A percentile compares a stretch with the other conserved stretches of the same genome.
These are phyloP conservation scores for Lentinula sp. DNA, from an alignment of 768 basidiomycete genomes.

Conservation along the genomic window DNA sequence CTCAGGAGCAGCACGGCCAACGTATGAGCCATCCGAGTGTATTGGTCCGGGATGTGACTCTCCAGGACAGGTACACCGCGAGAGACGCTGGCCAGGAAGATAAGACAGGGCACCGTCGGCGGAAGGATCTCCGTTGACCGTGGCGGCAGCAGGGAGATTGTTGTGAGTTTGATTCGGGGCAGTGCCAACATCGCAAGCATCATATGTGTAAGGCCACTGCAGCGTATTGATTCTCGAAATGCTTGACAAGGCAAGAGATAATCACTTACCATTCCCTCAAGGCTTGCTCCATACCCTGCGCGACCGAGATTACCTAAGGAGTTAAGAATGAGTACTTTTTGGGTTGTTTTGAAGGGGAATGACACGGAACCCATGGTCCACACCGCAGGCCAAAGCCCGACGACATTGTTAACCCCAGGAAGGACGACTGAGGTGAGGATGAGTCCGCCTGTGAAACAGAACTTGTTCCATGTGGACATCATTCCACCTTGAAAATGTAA, in stretches of 20 bases:
- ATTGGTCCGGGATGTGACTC: constrained; percentile 87
- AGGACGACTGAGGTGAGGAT: constrained; percentile 63
- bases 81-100: constrained; percentile 83
- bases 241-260: neutral
- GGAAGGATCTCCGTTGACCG: constrained; percentile 50
- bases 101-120: constrained; percentile 60
- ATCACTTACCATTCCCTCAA: constrained; percentile 50
- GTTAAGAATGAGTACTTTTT: neutral
- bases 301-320: constrained; percentile 38
- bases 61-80: constrained; percentile 81
- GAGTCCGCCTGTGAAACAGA: constrained; percentile 89
- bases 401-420: constrained; percentile 60
- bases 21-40: constrained; percentile 69
- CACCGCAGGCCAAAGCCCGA: constrained; percentile 49
- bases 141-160: constrained; percentile 55
- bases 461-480: constrained; percentile 73
- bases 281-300: constrained; percentile 81
- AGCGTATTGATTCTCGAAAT: neutral
- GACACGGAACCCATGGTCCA: neutral
- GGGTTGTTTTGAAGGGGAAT: neutral
- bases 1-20: constrained; percentile 81
- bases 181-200: constrained; percentile 92
- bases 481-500: constrained; percentile 70
- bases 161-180: constrained; percentile 75
- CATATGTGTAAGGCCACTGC: constrained; percentile 78